Percentiles rank a stretch among this genome's conserved stretches.
phyloP scores from a whole-genome alignment of 352 stramenopile genomes.

The Phytopythium montanum region DNA sequence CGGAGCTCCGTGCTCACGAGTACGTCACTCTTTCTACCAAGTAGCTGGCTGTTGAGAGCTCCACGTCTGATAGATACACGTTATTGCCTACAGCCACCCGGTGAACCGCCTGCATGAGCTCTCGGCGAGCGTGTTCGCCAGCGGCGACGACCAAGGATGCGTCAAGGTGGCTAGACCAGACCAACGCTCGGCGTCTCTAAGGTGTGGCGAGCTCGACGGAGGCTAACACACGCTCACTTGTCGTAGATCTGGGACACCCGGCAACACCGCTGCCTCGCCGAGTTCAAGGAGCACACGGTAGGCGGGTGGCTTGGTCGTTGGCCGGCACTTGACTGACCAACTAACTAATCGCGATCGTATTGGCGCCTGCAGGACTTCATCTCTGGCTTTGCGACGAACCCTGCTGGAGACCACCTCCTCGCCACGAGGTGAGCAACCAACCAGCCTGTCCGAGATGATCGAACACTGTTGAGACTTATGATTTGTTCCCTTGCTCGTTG shows the following conservation, averaged over 20 bases:
- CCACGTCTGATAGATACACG: background rate
- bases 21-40: constrained; percentile 19
- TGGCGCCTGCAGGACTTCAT: constrained; percentile 85
- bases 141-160: constrained; percentile 77
- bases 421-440: constrained; percentile 42
- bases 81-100: constrained; percentile 27
- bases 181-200: background rate
- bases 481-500: background rate
- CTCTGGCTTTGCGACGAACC: constrained; percentile 87
- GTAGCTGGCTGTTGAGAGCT: too few relatives aligned
- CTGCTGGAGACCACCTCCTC: constrained; percentile 81
- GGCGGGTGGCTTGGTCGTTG: constrained; percentile 6
- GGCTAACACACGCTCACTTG: background rate
- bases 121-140: constrained; percentile 65
- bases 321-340: background rate
- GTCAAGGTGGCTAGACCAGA: constrained; percentile 72
- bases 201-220: background rate
- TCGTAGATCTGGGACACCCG: constrained; percentile 77
- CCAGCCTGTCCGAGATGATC: too few relatives aligned
- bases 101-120: constrained; percentile 78
- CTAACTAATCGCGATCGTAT: too few relatives aligned
- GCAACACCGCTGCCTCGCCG: constrained; percentile 76
- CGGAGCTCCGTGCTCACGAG: constrained; percentile 78
- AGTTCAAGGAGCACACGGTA: constrained; percentile 92
- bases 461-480: too few relatives aligned